Conservation (phyloP, 129 eudicot species). For the Helichrysum umbraculigerum region DNA sequence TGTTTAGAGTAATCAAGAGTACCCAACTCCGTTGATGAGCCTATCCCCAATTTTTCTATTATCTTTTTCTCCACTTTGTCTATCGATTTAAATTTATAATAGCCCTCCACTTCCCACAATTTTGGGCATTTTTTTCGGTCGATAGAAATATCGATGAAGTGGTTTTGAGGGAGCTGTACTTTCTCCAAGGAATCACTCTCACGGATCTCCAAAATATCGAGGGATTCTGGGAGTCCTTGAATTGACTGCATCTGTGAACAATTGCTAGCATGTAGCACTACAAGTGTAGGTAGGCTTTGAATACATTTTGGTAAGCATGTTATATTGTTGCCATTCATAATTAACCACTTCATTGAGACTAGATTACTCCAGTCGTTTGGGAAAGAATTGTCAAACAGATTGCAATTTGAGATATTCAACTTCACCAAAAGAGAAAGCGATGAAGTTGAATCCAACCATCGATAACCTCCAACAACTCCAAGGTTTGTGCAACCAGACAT, state of each 20-base stretch:
- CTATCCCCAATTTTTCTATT: neutral
- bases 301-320: conserved; percentile 18
- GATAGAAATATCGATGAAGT: too few species aligned
- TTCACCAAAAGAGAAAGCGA: neutral
- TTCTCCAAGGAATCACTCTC: too few species aligned
- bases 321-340: neutral
- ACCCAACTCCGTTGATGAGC: neutral
- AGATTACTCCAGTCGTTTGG: conserved; percentile 23
- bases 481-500: conserved; percentile 19
- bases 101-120: neutral
- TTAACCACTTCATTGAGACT: neutral
- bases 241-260: conserved; percentile 18
- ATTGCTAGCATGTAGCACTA: neutral
- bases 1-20: neutral
- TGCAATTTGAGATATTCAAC: neutral
- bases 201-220: fast-evolving
- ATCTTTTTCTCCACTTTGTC: conserved; percentile 6
- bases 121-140: neutral
- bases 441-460: conserved; percentile 2
- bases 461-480: conserved; percentile 10
- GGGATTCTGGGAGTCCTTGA: neutral
- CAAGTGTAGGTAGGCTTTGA: conserved; percentile 20
- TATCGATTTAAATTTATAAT: neutral
- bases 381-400: conserved; percentile 13
- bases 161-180: neutral